Percentiles rank a stretch among this genome's conserved stretches.
Conservation (phyloP, 164 flowering plant species). For the Vitis rotundifolia region DNA sequence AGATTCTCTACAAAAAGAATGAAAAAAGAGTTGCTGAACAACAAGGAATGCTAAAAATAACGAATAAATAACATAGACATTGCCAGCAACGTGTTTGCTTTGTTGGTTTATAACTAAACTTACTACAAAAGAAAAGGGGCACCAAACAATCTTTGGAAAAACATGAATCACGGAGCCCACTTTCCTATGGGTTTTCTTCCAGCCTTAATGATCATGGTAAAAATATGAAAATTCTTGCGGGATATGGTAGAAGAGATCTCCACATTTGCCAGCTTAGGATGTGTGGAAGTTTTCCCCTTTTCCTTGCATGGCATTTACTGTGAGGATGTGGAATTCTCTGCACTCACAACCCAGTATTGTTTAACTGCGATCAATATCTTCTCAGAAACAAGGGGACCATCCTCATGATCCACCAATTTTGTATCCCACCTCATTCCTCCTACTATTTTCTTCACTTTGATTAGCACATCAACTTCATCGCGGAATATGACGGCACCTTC, state of each 20-base stretch:
- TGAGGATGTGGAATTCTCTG: conserved; percentile 48
- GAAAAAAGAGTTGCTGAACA: too few species aligned
- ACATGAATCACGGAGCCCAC: not conserved
- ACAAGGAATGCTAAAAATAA: not conserved
- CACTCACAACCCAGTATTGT: conserved; percentile 68
- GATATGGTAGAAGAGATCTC: not conserved
- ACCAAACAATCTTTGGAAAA: not conserved
- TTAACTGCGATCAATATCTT: conserved; percentile 81
- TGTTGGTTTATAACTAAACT: not conserved
- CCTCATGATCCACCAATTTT: conserved; percentile 88
- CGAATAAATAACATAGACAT: too few species aligned
- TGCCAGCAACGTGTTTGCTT: too few species aligned
- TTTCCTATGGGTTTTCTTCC: not conserved
- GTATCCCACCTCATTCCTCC: conserved; percentile 82
- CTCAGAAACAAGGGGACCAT: conserved; percentile 85
- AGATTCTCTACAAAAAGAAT: too few species aligned
- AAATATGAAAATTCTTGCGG: not conserved
- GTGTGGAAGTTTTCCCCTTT: not conserved
- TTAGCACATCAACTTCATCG: conserved; percentile 71
- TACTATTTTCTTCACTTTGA: conserved; percentile 63
- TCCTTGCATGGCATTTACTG: conserved; percentile 25
- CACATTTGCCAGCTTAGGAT: not conserved
- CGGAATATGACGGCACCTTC: conserved; percentile 93
- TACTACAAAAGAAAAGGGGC: not conserved
- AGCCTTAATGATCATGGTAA: not conserved